A percentile compares a stretch with the other conserved stretches of the same genome.
Evolutionary conservation across 371 early-diverging fungal genomes (phyloP).

Genomic region (Rhizopus sp.): DNA sequence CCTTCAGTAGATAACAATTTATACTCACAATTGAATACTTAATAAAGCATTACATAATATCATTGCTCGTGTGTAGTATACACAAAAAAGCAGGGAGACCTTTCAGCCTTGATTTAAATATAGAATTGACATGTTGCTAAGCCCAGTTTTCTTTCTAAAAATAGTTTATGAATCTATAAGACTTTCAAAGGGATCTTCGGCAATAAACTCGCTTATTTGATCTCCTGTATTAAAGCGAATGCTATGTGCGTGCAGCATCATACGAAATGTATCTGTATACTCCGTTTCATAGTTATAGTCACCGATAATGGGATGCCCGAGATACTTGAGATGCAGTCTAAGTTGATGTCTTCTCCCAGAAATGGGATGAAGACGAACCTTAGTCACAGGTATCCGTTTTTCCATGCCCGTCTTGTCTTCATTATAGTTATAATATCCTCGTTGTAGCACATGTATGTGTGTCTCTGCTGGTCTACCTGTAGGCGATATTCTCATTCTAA

Average conservation of each 20-base stretch:
- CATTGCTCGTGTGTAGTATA: too few species aligned
- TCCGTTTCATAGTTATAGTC: constrained; percentile 54
- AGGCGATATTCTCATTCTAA: constrained; percentile 36
- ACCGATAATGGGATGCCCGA: constrained; percentile 69
- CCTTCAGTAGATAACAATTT: background rate
- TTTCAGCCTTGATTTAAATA: too few species aligned
- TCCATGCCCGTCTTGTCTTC: constrained; percentile 22
- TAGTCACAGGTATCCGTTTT: constrained; percentile 19
- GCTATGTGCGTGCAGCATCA: constrained; percentile 49
- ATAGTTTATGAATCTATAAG: too few species aligned
- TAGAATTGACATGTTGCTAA: too few species aligned
- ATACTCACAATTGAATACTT: too few species aligned
- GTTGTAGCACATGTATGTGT: constrained; percentile 22
- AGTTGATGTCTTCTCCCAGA: constrained; percentile 75
- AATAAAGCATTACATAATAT: too few species aligned
- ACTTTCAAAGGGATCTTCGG: constrained; percentile 29
- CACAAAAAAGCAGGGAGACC: too few species aligned
- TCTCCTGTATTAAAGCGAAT: constrained; percentile 27
- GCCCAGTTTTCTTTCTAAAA: too few species aligned
- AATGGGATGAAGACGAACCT: constrained; percentile 54
- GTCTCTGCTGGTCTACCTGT: constrained; percentile 42
- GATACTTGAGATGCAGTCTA: constrained; percentile 59
- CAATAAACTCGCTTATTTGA: constrained; percentile 11
- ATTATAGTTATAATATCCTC: constrained; percentile 30
- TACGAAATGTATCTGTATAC: constrained; percentile 43